Conservation (phyloP, 1,284 basidiomycete genomes). For the Rhodotorula sp. region DNA sequence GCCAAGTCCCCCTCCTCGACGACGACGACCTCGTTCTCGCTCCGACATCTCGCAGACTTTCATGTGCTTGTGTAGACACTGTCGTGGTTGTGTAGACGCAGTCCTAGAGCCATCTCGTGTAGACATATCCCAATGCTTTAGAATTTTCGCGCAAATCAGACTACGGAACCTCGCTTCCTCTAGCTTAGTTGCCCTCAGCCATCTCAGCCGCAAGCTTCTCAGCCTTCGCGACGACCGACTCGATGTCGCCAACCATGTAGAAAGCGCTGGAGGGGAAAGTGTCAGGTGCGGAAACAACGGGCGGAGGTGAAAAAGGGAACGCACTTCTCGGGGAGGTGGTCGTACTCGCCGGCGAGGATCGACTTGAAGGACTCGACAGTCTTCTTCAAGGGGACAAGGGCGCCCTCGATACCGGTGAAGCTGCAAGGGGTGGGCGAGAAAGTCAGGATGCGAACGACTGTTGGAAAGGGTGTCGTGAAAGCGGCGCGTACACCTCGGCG, state of each 20-base stretch:
- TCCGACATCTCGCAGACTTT: too few relatives aligned
- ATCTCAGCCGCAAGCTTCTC: constrained; percentile 87
- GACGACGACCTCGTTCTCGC: too few relatives aligned
- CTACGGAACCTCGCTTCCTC: not conserved
- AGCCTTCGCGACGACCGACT: constrained; percentile 94
- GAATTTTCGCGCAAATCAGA: not conserved
- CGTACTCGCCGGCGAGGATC: constrained; percentile 86
- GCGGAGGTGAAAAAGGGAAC: not conserved
- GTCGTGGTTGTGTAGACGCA: too few relatives aligned
- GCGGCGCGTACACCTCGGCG: constrained; percentile 62
- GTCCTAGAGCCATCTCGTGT: too few relatives aligned
- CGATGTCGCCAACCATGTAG: constrained; percentile 71
- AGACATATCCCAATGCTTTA: not conserved
- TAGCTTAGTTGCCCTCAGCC: not conserved
- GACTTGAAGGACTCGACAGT: constrained; percentile 60
- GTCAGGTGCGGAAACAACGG: too few relatives aligned
- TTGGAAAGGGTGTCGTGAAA: not conserved
- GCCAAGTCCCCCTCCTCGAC: too few relatives aligned
- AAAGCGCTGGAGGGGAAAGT: not conserved
- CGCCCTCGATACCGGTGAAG: constrained; percentile 86
- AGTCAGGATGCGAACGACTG: not conserved
- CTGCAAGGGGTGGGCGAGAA: constrained; percentile 46
- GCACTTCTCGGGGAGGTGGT: constrained; percentile 82
- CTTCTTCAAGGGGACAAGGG: constrained; percentile 89
- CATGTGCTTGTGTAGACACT: too few relatives aligned